Percentiles rank a stretch among this genome's conserved stretches.
Evolutionary conservation across 2,329 filamentous ascomycete species (phyloP).

Genomic region (Colletotrichum sp.): DNA sequence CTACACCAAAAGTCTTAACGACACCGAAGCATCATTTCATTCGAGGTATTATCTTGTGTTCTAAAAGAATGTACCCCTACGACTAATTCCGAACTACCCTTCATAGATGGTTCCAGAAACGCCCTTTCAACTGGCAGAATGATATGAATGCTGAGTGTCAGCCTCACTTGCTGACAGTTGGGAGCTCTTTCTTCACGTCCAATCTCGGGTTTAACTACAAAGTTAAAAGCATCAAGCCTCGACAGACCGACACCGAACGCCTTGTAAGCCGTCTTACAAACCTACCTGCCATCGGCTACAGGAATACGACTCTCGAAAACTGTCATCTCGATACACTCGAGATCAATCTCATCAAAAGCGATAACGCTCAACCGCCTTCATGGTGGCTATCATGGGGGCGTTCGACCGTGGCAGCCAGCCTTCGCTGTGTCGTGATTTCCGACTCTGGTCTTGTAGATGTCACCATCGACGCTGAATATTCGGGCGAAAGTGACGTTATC

Average conservation of each 20-base stretch:
- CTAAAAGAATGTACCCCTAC: neutral
- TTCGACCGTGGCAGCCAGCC: neutral
- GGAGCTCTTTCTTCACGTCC: neutral
- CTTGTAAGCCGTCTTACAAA: neutral
- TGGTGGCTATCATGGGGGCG: neutral
- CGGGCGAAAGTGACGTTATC: neutral
- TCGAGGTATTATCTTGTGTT: neutral
- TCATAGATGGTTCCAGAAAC: neutral
- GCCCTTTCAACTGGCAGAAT: neutral
- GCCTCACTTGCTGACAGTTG: neutral
- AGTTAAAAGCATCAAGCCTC: neutral
- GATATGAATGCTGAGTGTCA: neutral
- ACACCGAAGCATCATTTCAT: neutral
- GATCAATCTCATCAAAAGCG: neutral
- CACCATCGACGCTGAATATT: neutral
- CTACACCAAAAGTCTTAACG: neutral
- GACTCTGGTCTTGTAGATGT: neutral
- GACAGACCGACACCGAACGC: neutral
- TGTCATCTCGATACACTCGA: neutral
- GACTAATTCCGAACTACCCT: neutral
- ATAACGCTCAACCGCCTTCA: neutral
- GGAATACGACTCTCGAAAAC: neutral
- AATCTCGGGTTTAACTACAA: neutral
- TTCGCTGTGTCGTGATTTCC: neutral
- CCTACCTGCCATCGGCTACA: neutral